Evolutionary conservation across 345 rosid species (phyloP).

Genomic region (Citrus sinensis): DNA sequence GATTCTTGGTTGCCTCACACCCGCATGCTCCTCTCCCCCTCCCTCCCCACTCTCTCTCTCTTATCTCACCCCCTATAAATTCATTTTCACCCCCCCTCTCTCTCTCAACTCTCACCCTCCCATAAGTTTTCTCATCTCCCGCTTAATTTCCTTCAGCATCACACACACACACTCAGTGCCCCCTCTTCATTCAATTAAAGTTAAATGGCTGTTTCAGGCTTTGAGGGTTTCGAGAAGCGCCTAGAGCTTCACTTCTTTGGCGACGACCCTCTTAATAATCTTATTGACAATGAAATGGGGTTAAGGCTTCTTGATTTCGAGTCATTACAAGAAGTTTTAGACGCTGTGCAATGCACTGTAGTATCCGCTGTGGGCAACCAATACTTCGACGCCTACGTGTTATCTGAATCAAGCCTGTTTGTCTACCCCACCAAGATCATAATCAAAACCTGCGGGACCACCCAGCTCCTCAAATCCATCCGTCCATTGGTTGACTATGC

Average conservation of each 20-base stretch:
- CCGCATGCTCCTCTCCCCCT: slow-evolving; percentile 72
- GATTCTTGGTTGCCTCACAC: slow-evolving; percentile 94
- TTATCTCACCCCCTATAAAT: slow-evolving; percentile 29
- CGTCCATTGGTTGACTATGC: slow-evolving; percentile 72
- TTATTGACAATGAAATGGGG: slow-evolving; percentile 36
- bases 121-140: not conserved
- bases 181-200: not conserved
- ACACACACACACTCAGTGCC: not conserved
- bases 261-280: slow-evolving; percentile 26
- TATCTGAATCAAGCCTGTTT: slow-evolving; percentile 93
- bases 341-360: slow-evolving; percentile 88
- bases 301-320: slow-evolving; percentile 73
- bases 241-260: slow-evolving; percentile 85
- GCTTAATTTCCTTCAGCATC: not conserved
- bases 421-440: slow-evolving; percentile 92
- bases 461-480: slow-evolving; percentile 89
- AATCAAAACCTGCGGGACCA: slow-evolving; percentile 98
- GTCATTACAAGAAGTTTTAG: slow-evolving; percentile 55
- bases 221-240: slow-evolving; percentile 97
- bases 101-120: slow-evolving; percentile 28
- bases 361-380: slow-evolving; percentile 91
- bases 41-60: slow-evolving; percentile 31
- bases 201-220: slow-evolving; percentile 90
- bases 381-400: slow-evolving; percentile 82
- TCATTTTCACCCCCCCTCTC: slow-evolving; percentile 17